phyloP scores from a whole-genome alignment of 441 rosid genomes.

The Capsella rubella region DNA sequence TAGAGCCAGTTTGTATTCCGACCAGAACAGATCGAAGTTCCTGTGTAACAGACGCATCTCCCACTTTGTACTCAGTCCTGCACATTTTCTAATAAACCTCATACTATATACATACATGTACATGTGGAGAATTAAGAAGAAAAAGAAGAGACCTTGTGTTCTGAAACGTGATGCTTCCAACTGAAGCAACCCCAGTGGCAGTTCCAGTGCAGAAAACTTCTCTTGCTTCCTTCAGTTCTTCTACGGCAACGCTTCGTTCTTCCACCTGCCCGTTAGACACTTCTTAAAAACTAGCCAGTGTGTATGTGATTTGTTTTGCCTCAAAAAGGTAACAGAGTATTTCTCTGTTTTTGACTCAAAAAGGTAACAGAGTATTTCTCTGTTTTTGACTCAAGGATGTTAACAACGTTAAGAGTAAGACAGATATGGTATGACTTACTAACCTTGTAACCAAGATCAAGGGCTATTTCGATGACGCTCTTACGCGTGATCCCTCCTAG shows the following conservation, averaged over 20 bases:
- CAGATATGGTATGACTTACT: neutral
- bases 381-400: neutral
- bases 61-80: slow-evolving; percentile 53
- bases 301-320: neutral
- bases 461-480: slow-evolving; percentile 74
- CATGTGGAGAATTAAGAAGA: neutral
- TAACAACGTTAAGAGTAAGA: neutral
- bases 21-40: slow-evolving; percentile 47
- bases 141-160: slow-evolving; percentile 57
- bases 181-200: slow-evolving; percentile 81
- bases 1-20: slow-evolving; percentile 58
- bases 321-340: neutral
- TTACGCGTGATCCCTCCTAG: slow-evolving; percentile 75
- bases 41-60: slow-evolving; percentile 39
- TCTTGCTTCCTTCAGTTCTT: slow-evolving; percentile 64
- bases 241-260: slow-evolving; percentile 66
- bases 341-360: neutral
- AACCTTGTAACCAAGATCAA: slow-evolving; percentile 76
- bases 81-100: too few relatives aligned
- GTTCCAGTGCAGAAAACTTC: slow-evolving; percentile 97
- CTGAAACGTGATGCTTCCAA: slow-evolving; percentile 68
- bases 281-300: neutral
- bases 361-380: slow-evolving; percentile 8
- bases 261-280: slow-evolving; percentile 52
- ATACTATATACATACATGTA: neutral